phyloP scores from a whole-genome alignment of 768 basidiomycete genomes.

The Ephemerocybe angulata region DNA sequence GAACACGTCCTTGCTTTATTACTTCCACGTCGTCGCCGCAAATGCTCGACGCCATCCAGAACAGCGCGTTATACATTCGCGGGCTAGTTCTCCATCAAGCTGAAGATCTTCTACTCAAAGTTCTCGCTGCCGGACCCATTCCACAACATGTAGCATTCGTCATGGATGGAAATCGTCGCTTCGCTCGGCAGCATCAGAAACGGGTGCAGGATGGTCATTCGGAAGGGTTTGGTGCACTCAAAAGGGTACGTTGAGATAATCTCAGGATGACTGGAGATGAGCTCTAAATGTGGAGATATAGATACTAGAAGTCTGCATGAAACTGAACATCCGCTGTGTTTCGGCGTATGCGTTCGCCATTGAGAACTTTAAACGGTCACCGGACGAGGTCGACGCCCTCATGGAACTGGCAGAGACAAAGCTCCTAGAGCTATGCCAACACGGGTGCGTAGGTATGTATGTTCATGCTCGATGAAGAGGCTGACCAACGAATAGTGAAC shows the following conservation, averaged over 20 bases:
- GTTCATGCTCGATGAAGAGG: background rate
- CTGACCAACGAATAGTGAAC: conserved; percentile 45
- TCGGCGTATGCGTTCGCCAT: conserved; percentile 98
- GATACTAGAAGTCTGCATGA: conserved; percentile 83
- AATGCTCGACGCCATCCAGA: no score
- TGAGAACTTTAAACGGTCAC: conserved; percentile 90
- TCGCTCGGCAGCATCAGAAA: conserved; percentile 67
- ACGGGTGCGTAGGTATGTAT: conserved; percentile 59
- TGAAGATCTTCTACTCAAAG: conserved; percentile 50
- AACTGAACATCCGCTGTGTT: conserved; percentile 77
- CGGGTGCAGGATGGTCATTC: conserved; percentile 75
- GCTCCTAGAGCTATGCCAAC: conserved; percentile 69
- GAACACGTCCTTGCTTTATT: background rate
- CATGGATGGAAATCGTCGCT: conserved; percentile 96
- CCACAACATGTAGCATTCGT: conserved; percentile 91
- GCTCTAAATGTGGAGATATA: conserved; percentile 24
- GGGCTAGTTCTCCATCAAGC: conserved; percentile 12
- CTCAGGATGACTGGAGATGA: background rate
- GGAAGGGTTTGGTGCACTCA: conserved; percentile 77
- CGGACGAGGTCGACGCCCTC: conserved; percentile 81
- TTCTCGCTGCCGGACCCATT: conserved; percentile 79
- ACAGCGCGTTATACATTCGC: background rate
- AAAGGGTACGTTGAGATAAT: conserved; percentile 52
- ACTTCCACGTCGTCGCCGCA: background rate
- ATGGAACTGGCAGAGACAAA: conserved; percentile 82